These are phyloP conservation scores for Globisporangium iwayamae DNA, from an alignment of 352 stramenopile species.

Conservation along the genomic window DNA sequence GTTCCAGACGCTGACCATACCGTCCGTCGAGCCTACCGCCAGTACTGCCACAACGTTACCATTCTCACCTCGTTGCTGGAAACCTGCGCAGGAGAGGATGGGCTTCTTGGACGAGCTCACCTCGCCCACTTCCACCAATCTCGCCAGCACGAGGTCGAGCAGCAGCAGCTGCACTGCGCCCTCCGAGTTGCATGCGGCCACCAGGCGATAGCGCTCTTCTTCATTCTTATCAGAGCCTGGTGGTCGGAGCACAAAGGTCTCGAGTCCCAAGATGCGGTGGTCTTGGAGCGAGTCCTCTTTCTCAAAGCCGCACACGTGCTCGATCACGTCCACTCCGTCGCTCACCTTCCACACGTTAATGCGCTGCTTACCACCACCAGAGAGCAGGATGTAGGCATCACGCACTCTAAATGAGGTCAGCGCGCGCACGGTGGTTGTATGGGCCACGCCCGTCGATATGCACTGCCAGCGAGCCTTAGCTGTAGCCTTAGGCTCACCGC, in stretches of 20 bases:
- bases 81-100: constrained; percentile 64
- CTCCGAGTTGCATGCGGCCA: constrained; percentile 77
- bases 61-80: constrained; percentile 25
- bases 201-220: constrained; percentile 36
- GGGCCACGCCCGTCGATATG: constrained; percentile 56
- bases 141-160: constrained; percentile 33
- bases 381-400: constrained; percentile 51
- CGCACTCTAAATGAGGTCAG: constrained; percentile 41
- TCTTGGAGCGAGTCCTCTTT: constrained; percentile 57
- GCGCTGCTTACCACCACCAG: constrained; percentile 77
- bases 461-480: constrained; percentile 27
- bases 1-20: constrained; percentile 75
- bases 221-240: not conserved
- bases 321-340: constrained; percentile 33
- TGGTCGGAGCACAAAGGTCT: constrained; percentile 41
- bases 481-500: not conserved
- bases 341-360: constrained; percentile 71
- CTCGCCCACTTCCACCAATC: constrained; percentile 44
- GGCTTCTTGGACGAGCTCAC: constrained; percentile 69
- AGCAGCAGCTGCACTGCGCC: constrained; percentile 61
- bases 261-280: constrained; percentile 77
- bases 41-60: constrained; percentile 33
- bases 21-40: constrained; percentile 79
- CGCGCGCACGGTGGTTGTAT: constrained; percentile 80
- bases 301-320: constrained; percentile 65